Base-by-base conservation (phyloP, 345 rosid genomes). In the Arabidopsis arenosa region DNA sequence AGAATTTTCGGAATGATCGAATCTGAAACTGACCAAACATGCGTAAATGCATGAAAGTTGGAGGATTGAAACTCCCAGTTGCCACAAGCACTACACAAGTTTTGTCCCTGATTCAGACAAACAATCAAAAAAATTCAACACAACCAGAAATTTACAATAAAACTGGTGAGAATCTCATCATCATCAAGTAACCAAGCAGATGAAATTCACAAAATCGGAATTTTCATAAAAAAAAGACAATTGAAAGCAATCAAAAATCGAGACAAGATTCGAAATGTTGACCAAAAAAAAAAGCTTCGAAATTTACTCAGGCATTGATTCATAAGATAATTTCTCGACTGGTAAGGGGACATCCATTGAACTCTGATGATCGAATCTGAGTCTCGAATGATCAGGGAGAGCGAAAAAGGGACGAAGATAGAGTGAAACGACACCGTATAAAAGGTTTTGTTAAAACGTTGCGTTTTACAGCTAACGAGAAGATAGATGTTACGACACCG, bases 41-140 rank as follows among this genome's bases (percentile, higher is more conserved):
- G 66, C 97, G 97, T 75, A 90, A 73, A 82, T 90, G 99, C 97
- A 95, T 95, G 74, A 82, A 84, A 63, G 97, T 95, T 2, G 99
- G 99, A 80, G 99, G 99, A 80, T 90, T 95, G 90, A 95, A 95
- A 80, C 96, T 89, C 56, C 99, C 97, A 23, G 90, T 86, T 12
- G 92, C 90, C 44, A 92, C 92, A 54, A 95, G 87, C 77, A 88
- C 90, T 11, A 87, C 96, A 82, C 18, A 70, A 35, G 72, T 72
- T 68, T 79, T 81, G 68, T 76, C 83, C 83, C 87, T 84, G 78
- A 39, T 62, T 68, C 62, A 75, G 2, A 68, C 8, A 66, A 37
- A 39, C 39, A n/a, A 61, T 49, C 5, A 8, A 14, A 37, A 1
- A 58, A 9, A 7, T 1, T 68, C 32, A 44, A 13, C 7, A 72